These are phyloP conservation scores for Phyllosticta citrichinensis DNA, from an alignment of 2,329 filamentous ascomycete species.

Conservation along the genomic window DNA sequence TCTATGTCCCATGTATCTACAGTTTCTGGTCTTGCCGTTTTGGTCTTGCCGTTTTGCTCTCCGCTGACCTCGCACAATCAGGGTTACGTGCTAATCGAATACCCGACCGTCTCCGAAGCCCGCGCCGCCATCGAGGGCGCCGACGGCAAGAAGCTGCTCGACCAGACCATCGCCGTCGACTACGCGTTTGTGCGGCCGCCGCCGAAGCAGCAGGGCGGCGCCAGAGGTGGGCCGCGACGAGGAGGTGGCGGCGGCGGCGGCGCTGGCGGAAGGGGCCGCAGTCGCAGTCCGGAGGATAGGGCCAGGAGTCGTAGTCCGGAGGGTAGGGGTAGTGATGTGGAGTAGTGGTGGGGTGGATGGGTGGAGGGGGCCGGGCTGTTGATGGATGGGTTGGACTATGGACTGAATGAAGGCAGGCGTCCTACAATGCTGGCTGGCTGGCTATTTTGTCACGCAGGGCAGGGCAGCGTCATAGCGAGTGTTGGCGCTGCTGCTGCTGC, in stretches of 20 bases:
- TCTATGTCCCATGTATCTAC: too few species aligned
- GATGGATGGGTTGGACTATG: not conserved
- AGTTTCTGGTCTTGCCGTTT: too few species aligned
- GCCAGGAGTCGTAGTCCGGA: conserved; percentile 14
- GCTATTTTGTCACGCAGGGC: too few species aligned
- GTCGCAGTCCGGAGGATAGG: conserved; percentile 33
- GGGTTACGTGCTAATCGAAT: conserved; percentile 82
- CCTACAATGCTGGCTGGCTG: too few species aligned
- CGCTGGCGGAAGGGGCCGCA: conserved; percentile 25
- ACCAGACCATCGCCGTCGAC: conserved; percentile 72
- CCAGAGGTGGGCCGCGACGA: conserved; percentile 21
- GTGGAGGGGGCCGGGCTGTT: not conserved
- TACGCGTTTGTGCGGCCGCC: conserved; percentile 79
- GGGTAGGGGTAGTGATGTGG: conserved; percentile 5
- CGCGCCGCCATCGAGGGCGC: conserved; percentile 72
- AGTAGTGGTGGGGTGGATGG: not conserved
- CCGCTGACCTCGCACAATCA: conserved; percentile 25
- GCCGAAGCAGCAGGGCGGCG: conserved; percentile 31
- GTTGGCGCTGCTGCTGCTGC: too few species aligned
- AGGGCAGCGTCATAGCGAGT: too few species aligned
- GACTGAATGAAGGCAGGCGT: too few species aligned
- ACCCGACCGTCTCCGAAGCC: conserved; percentile 67
- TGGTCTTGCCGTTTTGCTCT: too few species aligned
- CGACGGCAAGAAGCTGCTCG: conserved; percentile 66
- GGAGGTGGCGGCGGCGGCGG: conserved; percentile 11